These are phyloP conservation scores for Delitschia confertaspora DNA, from an alignment of 495 filamentous ascomycete species.

Conservation along the genomic window DNA sequence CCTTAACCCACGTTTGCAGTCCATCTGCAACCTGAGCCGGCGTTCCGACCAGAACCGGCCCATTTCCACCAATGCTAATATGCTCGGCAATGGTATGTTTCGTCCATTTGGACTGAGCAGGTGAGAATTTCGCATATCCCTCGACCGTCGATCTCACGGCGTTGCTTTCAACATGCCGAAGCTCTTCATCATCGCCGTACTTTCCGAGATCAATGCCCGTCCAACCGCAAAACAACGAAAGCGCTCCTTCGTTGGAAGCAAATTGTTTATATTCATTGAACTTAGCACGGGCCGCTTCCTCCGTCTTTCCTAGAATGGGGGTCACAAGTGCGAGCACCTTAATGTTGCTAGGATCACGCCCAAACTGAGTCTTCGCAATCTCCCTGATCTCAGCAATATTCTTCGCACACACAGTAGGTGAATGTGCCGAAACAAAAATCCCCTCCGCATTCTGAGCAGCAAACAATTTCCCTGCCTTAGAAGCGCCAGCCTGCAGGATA, in stretches of 20 bases:
- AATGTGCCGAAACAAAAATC: constrained; percentile 35
- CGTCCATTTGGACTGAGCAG: constrained; percentile 23
- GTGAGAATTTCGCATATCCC: constrained; percentile 11
- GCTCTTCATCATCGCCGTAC: constrained; percentile 47
- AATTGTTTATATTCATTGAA: constrained; percentile 42
- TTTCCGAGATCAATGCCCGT: constrained; percentile 47
- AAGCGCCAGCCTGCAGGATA: constrained; percentile 56
- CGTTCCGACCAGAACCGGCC: constrained; percentile 10
- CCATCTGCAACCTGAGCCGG: constrained; percentile 17
- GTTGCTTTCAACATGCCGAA: constrained; percentile 17
- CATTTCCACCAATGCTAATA: constrained; percentile 15
- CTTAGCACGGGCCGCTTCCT: constrained; percentile 47
- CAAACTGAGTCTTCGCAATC: constrained; percentile 36
- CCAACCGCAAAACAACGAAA: constrained; percentile 51
- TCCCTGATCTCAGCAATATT: constrained; percentile 43
- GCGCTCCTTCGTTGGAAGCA: constrained; percentile 46
- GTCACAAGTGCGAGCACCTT: constrained; percentile 48
- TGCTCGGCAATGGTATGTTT: constrained; percentile 24
- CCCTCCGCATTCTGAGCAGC: constrained; percentile 54
- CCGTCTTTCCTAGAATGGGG: constrained; percentile 44
- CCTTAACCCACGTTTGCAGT: constrained; percentile 14
- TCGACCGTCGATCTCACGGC: constrained; percentile 18
- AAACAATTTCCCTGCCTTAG: constrained; percentile 47
- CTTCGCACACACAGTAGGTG: constrained; percentile 14
- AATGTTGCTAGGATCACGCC: constrained; percentile 42